Base-by-base conservation (phyloP, 192 early-diverging fungal species). In the Podila minutissima region DNA sequence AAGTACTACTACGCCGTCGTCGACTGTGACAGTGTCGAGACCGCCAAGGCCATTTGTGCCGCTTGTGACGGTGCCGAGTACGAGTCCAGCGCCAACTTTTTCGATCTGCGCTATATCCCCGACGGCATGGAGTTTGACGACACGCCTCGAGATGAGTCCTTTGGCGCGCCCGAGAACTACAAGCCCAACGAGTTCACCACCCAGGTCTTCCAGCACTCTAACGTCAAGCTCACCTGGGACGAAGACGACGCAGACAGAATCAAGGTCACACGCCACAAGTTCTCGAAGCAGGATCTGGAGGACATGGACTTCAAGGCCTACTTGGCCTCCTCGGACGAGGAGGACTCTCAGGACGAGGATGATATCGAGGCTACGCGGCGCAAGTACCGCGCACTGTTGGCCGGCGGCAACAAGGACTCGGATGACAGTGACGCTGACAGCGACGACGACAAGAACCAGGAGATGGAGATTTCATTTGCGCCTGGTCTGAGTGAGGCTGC, bases 221-320 rank as follows among this genome's bases (percentile, higher is more conserved):
- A 93, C 32, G 95, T 96, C n/a, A 93, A 94, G 81, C 86, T 99
- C 46, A 97, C 95, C 0, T 99, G 97, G 97, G 97, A 99, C 63
- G 89, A 93, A 24, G 98, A 99, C 57, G 96, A 97, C 74, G 90
- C 93, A 9, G 93, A 95, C 37, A 89, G 98, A 48, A 86, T 92
- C 19, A 87, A 89, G 51, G 73, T 94, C 19, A 98, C 93, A 2
- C 89, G 93, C 12, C 91, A 93, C 51, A 91, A 91, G 53, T 96
- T 99, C 65, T 94, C 92, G 1, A 92, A 95, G 65, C 92, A 97
- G 53, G 95, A 99, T 50, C 69, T 98, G 28, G 89, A 95, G 59
- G 89, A 93, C 8, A 93, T 97, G 91, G 97, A 99, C 79, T 97
- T 99, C 76, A 91, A 93, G 63, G 89, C 91, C 0, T 96, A 96